Conservation (phyloP, 805 yeast species). For the Kregervanrija fluxuum region DNA sequence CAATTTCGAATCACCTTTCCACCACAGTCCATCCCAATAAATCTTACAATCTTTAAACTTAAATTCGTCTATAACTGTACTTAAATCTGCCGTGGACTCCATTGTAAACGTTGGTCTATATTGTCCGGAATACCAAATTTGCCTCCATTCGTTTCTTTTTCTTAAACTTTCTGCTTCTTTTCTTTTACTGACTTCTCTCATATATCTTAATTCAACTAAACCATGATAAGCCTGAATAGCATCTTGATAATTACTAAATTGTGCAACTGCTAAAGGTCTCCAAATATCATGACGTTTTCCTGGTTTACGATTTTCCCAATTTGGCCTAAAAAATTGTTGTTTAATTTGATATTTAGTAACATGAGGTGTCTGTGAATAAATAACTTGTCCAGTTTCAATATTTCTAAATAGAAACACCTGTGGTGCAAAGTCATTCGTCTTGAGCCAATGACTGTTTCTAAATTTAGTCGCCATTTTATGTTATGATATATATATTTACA, state of each 20-base stretch:
- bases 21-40: conserved; percentile 83
- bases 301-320: conserved; percentile 85
- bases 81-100: conserved; percentile 84
- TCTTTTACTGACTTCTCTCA: conserved; percentile 56
- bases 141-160: conserved; percentile 66
- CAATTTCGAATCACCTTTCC: conserved; percentile 70
- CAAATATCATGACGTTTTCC: conserved; percentile 77
- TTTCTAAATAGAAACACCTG: conserved; percentile 80
- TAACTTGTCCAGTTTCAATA: conserved; percentile 81
- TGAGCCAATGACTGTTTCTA: conserved; percentile 53
- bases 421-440: conserved; percentile 63
- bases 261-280: conserved; percentile 84
- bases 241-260: conserved; percentile 48
- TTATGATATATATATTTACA: too few species aligned
- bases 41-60: conserved; percentile 39
- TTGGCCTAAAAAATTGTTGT: conserved; percentile 69
- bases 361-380: conserved; percentile 78
- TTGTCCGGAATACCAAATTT: conserved; percentile 81
- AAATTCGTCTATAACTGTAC: conserved; percentile 60
- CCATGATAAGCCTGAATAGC: conserved; percentile 72
- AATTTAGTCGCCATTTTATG: conserved; percentile 32
- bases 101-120: conserved; percentile 86
- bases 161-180: conserved; percentile 62
- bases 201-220: conserved; percentile 62
- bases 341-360: conserved; percentile 48